phyloP scores from a whole-genome alignment of 768 basidiomycete genomes.

The Lentinula detonsa region DNA sequence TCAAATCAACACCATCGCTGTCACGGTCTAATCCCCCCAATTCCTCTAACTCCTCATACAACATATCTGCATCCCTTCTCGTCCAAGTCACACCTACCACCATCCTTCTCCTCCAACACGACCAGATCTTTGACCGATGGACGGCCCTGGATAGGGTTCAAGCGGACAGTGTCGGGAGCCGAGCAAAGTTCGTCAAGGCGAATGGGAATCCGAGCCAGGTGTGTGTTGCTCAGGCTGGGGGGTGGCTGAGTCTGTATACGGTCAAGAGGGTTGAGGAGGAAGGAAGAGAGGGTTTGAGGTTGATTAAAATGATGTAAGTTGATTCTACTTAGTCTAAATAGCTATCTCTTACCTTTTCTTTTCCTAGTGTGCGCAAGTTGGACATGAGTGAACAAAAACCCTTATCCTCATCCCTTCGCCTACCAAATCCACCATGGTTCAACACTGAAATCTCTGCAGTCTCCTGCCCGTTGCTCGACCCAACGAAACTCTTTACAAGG shows the following conservation, averaged over 20 bases:
- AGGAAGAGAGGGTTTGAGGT: constrained; percentile 18
- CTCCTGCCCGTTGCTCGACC: constrained; percentile 54
- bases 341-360: background rate
- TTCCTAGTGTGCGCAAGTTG: background rate
- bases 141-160: constrained; percentile 34
- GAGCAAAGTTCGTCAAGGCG: constrained; percentile 41
- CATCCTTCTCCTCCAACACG: constrained; percentile 51
- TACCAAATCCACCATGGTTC: background rate
- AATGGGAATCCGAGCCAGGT: constrained; percentile 66
- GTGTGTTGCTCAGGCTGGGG: constrained; percentile 51
- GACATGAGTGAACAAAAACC: background rate
- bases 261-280: constrained; percentile 21
- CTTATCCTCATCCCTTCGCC: background rate
- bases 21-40: too few relatives aligned
- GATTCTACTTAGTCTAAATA: background rate
- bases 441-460: constrained; percentile 61
- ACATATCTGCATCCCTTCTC: constrained; percentile 41
- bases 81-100: constrained; percentile 68
- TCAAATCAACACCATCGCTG: constrained; percentile 13
- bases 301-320: constrained; percentile 27
- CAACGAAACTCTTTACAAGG: constrained; percentile 35
- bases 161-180: constrained; percentile 11
- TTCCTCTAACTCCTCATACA: constrained; percentile 15
- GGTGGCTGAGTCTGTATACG: constrained; percentile 36
- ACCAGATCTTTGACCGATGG: constrained; percentile 37